Conservation (phyloP, 225 moss, liverwort and hornwort species). For the Physcomitrellopsis africana region DNA sequence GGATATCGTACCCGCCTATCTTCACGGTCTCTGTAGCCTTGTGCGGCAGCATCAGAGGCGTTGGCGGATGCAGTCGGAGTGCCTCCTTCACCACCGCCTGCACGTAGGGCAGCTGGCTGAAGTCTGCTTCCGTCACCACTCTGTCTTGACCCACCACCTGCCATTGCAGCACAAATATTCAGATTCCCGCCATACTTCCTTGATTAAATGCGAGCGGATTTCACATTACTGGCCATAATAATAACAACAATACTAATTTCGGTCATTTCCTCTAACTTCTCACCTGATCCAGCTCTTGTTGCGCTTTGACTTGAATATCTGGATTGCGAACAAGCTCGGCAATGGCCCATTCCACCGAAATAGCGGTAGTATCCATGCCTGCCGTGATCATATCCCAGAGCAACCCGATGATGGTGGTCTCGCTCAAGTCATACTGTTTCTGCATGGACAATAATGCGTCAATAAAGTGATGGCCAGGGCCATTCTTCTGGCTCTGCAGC, state of each 20-base stretch:
- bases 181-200: not conserved
- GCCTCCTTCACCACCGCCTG: constrained; percentile 84
- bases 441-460: constrained; percentile 82
- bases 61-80: constrained; percentile 87
- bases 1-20: constrained; percentile 79
- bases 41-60: constrained; percentile 93
- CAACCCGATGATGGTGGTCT: constrained; percentile 88
- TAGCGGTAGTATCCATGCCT: constrained; percentile 99
- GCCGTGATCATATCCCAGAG: constrained; percentile 99
- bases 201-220: not conserved
- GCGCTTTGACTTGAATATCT: constrained; percentile 81
- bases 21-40: constrained; percentile 68
- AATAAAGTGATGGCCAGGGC: constrained; percentile 76
- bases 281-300: constrained; percentile 88
- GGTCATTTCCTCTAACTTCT: not conserved
- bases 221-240: not conserved
- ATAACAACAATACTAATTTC: no score
- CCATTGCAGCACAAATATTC: not conserved
- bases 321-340: constrained; percentile 94
- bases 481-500: constrained; percentile 38
- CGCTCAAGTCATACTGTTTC: constrained; percentile 85
- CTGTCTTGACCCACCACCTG: constrained; percentile 75
- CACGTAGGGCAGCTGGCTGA: constrained; percentile 68
- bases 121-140: constrained; percentile 68
- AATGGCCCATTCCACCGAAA: constrained; percentile 94